Evolutionary conservation across 108 stramenopile genomes (phyloP), one percentile per base, ranked within the genome.

Genomic region (Epithemia pelagica): DNA sequence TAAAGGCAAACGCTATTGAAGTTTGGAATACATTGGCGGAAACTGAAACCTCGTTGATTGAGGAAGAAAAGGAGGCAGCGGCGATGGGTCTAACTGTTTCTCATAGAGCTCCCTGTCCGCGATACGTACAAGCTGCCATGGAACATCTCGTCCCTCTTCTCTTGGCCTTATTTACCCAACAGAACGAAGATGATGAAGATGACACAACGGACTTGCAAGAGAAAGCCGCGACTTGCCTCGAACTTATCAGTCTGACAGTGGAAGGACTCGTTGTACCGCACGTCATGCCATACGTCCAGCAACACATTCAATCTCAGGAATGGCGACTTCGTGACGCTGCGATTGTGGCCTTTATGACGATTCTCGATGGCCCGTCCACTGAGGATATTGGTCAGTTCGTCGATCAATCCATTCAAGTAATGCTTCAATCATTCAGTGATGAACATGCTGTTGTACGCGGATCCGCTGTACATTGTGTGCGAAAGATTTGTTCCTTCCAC

Each of bases 21-120:
- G 97, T 98, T 67, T 98, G 97, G 97, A 80, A 76, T 30, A 91
- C 95, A 1, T 69, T 98, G 18, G 88, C 87, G 37, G 96, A 96
- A 55, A 89, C 85, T 32, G 97, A 98, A 70, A 77, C 83, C 72
- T 88, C 94, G 21, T 77, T 95, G 52, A 64, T 93, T 28, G 91
- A 91, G 26, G 77, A 93, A 63, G 76, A 78, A 18, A 64, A 61
- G 0, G 89, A 93, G 19, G 67, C 60, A 15, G 72, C 64, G 1
- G 83, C 74, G 65, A 68, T 64, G 23, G 84, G 84, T 15, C 57
- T 77, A 25, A 69, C 72, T 2, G 68, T 58, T 23, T 10, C 37
- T 15, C 5, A 58, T 58, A 7, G 56, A 58, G 15, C 56, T 7
- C 56, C 70, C 29, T 94, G 94, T 62, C 77, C 81, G 64, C 69